phyloP scores from a whole-genome alignment of 371 early-diverging fungal species.

The Choanephora cucurbitarum region DNA sequence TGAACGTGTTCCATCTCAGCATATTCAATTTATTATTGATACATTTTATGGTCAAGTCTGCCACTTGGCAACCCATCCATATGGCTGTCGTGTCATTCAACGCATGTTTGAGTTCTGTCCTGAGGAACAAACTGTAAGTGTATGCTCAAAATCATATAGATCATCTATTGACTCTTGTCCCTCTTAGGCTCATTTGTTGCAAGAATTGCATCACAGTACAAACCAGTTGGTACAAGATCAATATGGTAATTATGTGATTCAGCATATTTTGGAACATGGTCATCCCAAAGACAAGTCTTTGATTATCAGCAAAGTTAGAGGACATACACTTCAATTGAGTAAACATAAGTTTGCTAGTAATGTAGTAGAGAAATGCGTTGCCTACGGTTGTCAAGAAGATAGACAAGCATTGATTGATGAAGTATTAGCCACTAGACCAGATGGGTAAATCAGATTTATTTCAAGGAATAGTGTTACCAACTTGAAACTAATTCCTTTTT shows the following conservation, averaged over 20 bases:
- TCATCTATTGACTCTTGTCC: too few relatives aligned
- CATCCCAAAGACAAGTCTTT: slow-evolving; percentile 79
- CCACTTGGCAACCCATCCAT: slow-evolving; percentile 96
- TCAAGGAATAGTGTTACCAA: too few relatives aligned
- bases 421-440: slow-evolving; percentile 67
- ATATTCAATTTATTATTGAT: slow-evolving; percentile 94
- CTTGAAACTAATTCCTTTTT: too few relatives aligned
- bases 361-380: slow-evolving; percentile 97
- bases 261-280: slow-evolving; percentile 97
- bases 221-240: slow-evolving; percentile 96
- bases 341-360: slow-evolving; percentile 97
- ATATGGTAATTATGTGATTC: slow-evolving; percentile 98
- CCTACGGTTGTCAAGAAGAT: slow-evolving; percentile 73
- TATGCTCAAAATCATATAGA: too few relatives aligned
- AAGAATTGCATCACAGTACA: slow-evolving; percentile 90
- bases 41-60: slow-evolving; percentile 97
- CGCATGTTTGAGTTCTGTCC: slow-evolving; percentile 99
- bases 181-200: slow-evolving; percentile 69
- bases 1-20: slow-evolving; percentile 90
- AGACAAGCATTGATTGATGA: slow-evolving; percentile 85
- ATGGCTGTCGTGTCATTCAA: slow-evolving; percentile 99
- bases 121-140: slow-evolving; percentile 85
- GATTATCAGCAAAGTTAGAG: slow-evolving; percentile 89
- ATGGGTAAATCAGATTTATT: too few relatives aligned
- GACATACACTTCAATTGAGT: slow-evolving; percentile 83